These are phyloP conservation scores for Hordeum pubiflorum DNA, from an alignment of 202 grass and related monocot species.

Conservation along the genomic window DNA sequence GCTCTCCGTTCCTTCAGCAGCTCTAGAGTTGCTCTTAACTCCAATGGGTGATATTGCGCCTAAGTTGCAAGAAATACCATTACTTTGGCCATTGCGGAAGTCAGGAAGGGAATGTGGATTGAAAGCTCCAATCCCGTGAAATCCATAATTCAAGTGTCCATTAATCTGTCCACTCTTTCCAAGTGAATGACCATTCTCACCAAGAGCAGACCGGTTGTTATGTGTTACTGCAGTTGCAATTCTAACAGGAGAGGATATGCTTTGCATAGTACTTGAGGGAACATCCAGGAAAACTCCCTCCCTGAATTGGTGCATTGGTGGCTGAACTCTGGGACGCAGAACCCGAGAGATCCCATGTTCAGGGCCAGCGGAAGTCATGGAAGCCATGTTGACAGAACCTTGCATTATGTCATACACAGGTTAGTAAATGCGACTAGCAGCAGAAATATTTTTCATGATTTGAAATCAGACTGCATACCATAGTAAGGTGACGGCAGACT, in stretches of 20 bases:
- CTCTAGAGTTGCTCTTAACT: constrained; percentile 49
- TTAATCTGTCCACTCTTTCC: constrained; percentile 47
- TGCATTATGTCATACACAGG: constrained; percentile 28
- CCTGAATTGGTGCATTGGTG: constrained; percentile 46
- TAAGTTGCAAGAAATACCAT: constrained; percentile 44
- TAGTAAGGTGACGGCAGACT: constrained; percentile 45
- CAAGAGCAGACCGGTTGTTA: constrained; percentile 24
- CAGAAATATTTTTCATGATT: constrained; percentile 9
- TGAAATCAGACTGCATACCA: constrained; percentile 48
- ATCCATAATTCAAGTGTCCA: constrained; percentile 43
- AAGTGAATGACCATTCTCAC: constrained; percentile 51
- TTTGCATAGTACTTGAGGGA: constrained; percentile 16
- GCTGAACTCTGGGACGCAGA: constrained; percentile 36
- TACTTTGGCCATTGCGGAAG: constrained; percentile 39
- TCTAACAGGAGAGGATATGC: constrained; percentile 56
- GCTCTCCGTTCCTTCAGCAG: constrained; percentile 40
- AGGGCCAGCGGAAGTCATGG: constrained; percentile 26
- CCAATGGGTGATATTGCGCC: constrained; percentile 40
- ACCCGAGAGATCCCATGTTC: constrained; percentile 47
- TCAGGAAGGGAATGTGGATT: constrained; percentile 86
- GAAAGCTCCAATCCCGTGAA: constrained; percentile 45
- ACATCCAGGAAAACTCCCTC: constrained; percentile 31
- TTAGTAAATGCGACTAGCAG: constrained; percentile 26
- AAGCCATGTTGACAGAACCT: constrained; percentile 49
- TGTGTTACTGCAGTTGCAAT: constrained; percentile 35